Percentiles rank a stretch among this genome's conserved stretches.
phyloP scores from a whole-genome alignment of 2,329 filamentous ascomycete genomes.

The Exophiala sp. region DNA sequence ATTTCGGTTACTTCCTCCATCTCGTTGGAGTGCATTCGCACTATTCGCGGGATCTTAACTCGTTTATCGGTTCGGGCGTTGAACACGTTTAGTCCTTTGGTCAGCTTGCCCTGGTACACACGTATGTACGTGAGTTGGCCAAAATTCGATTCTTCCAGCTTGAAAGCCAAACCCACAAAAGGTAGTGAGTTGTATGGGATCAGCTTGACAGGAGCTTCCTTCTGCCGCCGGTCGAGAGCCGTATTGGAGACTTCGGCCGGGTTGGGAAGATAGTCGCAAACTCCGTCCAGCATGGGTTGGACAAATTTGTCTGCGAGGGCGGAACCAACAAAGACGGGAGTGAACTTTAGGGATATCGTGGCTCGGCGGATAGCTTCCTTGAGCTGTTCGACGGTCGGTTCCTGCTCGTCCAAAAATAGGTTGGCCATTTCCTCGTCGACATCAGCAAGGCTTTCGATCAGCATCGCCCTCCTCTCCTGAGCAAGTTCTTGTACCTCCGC shows the following conservation, averaged over 20 bases:
- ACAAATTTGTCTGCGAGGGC: slow-evolving; percentile 91
- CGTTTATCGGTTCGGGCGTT: slow-evolving; percentile 94
- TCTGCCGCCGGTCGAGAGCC: slow-evolving; percentile 76
- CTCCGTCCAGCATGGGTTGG: slow-evolving; percentile 93
- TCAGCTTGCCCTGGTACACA: slow-evolving; percentile 90
- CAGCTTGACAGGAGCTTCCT: slow-evolving; percentile 77
- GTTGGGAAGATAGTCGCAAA: slow-evolving; percentile 93
- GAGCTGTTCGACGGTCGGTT: slow-evolving; percentile 76
- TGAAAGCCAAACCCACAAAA: slow-evolving; percentile 95
- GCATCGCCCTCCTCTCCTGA: slow-evolving; percentile 74
- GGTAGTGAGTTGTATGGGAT: slow-evolving; percentile 90
- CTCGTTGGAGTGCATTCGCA: slow-evolving; percentile 99
- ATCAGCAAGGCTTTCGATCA: slow-evolving; percentile 94
- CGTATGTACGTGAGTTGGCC: slow-evolving; percentile 97
- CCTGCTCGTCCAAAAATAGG: slow-evolving; percentile 82
- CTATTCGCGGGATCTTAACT: slow-evolving; percentile 93
- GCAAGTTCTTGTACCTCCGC: slow-evolving; percentile 72
- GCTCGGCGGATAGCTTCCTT: slow-evolving; percentile 87
- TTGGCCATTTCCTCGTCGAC: slow-evolving; percentile 98
- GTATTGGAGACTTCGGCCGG: slow-evolving; percentile 84
- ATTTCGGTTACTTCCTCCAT: slow-evolving; percentile 96
- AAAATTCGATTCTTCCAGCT: slow-evolving; percentile 98
- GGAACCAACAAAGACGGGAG: slow-evolving; percentile 93
- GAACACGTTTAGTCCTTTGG: slow-evolving; percentile 85
- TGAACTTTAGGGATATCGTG: slow-evolving; percentile 86